These are phyloP conservation scores for Phialophora chinensis DNA, from an alignment of 2,329 filamentous ascomycete species.

Conservation along the genomic window DNA sequence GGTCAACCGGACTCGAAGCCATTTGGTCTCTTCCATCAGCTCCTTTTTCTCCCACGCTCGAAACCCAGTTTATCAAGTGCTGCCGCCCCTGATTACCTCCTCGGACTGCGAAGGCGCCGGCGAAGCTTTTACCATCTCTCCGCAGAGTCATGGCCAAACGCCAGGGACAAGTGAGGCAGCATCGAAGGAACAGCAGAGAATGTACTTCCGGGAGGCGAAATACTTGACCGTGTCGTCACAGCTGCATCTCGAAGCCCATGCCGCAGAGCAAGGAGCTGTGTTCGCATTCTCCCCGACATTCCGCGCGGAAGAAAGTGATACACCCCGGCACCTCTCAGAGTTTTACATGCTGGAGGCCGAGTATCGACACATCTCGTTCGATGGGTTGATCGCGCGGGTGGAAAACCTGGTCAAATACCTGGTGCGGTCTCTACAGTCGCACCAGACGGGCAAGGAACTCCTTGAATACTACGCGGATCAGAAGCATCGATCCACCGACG, in stretches of 20 bases:
- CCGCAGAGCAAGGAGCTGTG: conserved; percentile 85
- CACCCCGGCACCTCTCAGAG: conserved; percentile 89
- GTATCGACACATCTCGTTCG: conserved; percentile 72
- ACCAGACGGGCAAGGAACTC: conserved; percentile 60
- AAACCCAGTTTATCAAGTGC: conserved; percentile 74
- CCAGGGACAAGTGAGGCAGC: conserved; percentile 36
- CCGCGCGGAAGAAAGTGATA: conserved; percentile 90
- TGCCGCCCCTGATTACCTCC: conserved; percentile 92
- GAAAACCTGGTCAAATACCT: conserved; percentile 72
- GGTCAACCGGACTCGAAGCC: conserved; percentile 81
- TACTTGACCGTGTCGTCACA: conserved; percentile 96
- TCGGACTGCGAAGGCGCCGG: conserved; percentile 97
- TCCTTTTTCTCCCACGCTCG: conserved; percentile 72
- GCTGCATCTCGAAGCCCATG: conserved; percentile 89
- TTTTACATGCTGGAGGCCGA: conserved; percentile 99
- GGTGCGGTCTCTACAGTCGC: conserved; percentile 20
- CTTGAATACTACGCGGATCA: conserved; percentile 46
- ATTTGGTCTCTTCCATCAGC: conserved; percentile 73
- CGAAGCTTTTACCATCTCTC: conserved; percentile 80
- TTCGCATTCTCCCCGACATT: conserved; percentile 96
- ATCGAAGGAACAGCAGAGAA: conserved; percentile 49
- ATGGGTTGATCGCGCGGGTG: conserved; percentile 76
- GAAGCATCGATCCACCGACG: conserved; percentile 31
- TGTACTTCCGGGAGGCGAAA: conserved; percentile 85
- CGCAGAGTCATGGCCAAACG: conserved; percentile 41